phyloP scores from a whole-genome alignment of 257 asterid genomes.

The Nicotiana sylvestris region DNA sequence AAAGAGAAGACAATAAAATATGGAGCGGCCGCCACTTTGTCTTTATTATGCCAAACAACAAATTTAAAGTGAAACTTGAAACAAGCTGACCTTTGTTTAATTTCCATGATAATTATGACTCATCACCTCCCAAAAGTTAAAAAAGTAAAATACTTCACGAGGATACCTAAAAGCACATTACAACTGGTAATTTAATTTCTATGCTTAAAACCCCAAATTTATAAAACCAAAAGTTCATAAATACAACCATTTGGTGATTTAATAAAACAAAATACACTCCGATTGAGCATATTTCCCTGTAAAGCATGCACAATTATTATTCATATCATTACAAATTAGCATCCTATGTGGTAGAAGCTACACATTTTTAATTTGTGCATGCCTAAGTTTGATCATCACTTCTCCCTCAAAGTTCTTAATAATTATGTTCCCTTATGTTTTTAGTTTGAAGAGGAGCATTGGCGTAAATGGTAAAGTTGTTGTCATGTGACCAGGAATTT shows the following conservation, averaged over 20 bases:
- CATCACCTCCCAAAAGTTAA: neutral
- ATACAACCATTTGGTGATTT: neutral
- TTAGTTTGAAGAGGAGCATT: too few species aligned
- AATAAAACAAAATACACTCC: neutral
- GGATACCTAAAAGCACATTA: neutral
- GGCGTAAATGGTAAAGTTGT: too few species aligned
- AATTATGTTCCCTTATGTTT: too few species aligned
- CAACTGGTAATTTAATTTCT: conserved; percentile 15
- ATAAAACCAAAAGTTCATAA: neutral
- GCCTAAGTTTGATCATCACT: too few species aligned
- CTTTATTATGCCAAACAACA: conserved; percentile 7
- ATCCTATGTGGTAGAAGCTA: neutral
- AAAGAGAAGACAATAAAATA: neutral
- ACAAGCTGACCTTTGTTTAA: neutral
- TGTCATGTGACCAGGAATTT: too few species aligned
- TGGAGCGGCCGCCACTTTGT: neutral
- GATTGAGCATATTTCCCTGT: neutral
- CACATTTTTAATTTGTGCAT: neutral
- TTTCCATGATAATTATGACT: neutral
- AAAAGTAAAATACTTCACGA: neutral
- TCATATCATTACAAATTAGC: neutral
- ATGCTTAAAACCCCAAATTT: neutral
- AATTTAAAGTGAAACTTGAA: neutral
- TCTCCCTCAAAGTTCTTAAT: too few species aligned
- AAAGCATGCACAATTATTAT: neutral